Conservation (phyloP, 1,284 basidiomycete genomes). For the Ganoderma meredithae region DNA sequence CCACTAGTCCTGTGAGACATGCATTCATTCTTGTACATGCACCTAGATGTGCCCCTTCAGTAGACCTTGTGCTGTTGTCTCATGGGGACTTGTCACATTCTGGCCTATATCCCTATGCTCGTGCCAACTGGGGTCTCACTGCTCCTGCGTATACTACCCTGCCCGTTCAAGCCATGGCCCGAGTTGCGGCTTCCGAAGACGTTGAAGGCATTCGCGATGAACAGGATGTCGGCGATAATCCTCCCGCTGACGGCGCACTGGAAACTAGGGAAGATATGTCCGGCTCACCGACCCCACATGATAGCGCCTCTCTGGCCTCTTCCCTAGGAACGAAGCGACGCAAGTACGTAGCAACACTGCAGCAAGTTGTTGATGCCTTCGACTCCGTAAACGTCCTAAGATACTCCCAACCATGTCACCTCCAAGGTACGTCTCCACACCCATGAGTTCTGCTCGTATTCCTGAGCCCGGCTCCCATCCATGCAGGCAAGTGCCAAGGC, state of each 20-base stretch:
- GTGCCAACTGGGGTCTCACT: constrained; percentile 86
- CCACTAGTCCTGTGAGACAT: constrained; percentile 4
- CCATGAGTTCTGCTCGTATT: not conserved
- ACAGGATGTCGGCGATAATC: constrained; percentile 59
- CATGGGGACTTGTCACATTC: constrained; percentile 92
- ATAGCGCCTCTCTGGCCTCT: constrained; percentile 15
- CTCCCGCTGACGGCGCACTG: not conserved
- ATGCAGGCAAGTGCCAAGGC: constrained; percentile 84
- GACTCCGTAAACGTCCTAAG: constrained; percentile 91
- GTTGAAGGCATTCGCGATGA: constrained; percentile 82
- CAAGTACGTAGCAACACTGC: constrained; percentile 78
- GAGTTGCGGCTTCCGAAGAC: constrained; percentile 88
- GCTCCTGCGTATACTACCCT: constrained; percentile 97
- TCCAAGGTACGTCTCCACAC: constrained; percentile 72
- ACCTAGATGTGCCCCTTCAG: constrained; percentile 68
- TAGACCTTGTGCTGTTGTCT: constrained; percentile 91
- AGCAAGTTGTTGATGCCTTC: constrained; percentile 95
- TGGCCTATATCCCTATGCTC: constrained; percentile 92
- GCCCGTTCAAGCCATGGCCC: constrained; percentile 96
- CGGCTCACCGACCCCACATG: constrained; percentile 6
- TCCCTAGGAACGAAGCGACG: constrained; percentile 36
- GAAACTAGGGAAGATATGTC: not conserved
- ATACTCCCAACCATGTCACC: constrained; percentile 95
- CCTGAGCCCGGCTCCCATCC: constrained; percentile 2
- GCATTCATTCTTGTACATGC: not conserved